Base-by-base conservation (phyloP, 306 rosid genomes). In the Alnus rubra region DNA sequence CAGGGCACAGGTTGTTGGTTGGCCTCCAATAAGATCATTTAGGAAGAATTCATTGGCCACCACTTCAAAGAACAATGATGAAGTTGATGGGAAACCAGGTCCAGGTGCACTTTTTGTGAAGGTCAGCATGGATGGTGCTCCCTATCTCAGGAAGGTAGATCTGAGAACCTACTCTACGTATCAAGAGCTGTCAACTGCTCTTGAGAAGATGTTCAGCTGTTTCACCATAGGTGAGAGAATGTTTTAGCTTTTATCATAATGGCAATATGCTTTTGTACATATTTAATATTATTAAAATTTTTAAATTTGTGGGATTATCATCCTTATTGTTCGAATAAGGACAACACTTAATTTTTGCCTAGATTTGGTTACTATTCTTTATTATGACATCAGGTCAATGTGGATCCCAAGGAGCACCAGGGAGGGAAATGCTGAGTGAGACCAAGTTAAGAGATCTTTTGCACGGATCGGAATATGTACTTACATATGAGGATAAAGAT, bases 71-170 rank as follows among this genome's bases (percentile, higher is more conserved):
- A 91, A 90, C 87, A 91, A 88, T 15, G 98, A 95, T 30, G 98
- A 92, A 81, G 97, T 94, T 45, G 97, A 94, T 79, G 97, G 97
- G 75, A 94, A 92, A 81, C 93, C 97, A 2, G 92, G 95, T 71
- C 87, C 85, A 18, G 81, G 90, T 14, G 89, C 97, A 42, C 93
- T 93, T 79, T 95, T 92, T 84, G 90, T 95, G 82, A 95, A 95
- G 87, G 98, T 95, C 80, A 93, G 98, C 90, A 95, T 95, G 97
- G 99, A 95, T 79, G 99, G 99, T 62, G 99, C 99, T 81, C 99
- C 99, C 50, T 93, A 95, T 89, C 83, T 93, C 80, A 86, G 99
- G 87, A 95, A 95, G 87, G 99, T 93, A 10, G 97, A 93, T 87
- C 97, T 95, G 80, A 88, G 98, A 82, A 89, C 80, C 51, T 95